A percentile compares a stretch with the other conserved stretches of the same genome.
phyloP scores from a whole-genome alignment of 1,284 basidiomycete genomes.

The Rhodofomes roseus region DNA sequence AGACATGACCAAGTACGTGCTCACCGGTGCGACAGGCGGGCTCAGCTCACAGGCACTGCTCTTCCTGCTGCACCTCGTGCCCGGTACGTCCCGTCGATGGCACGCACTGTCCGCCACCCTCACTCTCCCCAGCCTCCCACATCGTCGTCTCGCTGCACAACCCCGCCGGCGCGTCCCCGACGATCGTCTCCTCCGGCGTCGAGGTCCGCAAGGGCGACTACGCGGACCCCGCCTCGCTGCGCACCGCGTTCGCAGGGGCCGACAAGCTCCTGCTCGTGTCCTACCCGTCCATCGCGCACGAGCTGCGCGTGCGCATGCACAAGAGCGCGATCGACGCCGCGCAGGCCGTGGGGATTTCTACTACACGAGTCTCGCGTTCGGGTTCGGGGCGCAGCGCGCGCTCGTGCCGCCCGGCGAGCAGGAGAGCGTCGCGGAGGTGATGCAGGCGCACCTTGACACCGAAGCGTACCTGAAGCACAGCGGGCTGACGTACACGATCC shows the following conservation, averaged over 20 bases:
- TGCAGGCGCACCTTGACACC: slow-evolving; percentile 35
- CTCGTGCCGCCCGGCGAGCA: neutral
- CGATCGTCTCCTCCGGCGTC: slow-evolving; percentile 23
- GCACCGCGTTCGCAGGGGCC: slow-evolving; percentile 30
- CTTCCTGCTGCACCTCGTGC: slow-evolving; percentile 29
- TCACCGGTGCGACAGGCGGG: slow-evolving; percentile 35
- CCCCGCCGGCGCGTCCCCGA: slow-evolving; percentile 25
- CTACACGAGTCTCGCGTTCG: slow-evolving; percentile 38
- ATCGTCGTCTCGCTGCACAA: slow-evolving; percentile 33
- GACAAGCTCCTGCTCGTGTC: slow-evolving; percentile 36
- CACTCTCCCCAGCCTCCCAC: slow-evolving; percentile 20
- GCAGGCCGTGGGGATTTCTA: slow-evolving; percentile 30
- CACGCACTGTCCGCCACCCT: no score
- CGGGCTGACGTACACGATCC: slow-evolving; percentile 33
- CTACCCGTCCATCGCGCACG: slow-evolving; percentile 33
- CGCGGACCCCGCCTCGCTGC: slow-evolving; percentile 28
- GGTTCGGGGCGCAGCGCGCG: slow-evolving; percentile 10
- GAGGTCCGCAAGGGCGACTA: slow-evolving; percentile 32
- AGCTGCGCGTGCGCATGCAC: slow-evolving; percentile 30
- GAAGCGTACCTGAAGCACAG: slow-evolving; percentile 33
- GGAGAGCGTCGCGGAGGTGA: slow-evolving; percentile 29
- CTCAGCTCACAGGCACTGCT: slow-evolving; percentile 34
- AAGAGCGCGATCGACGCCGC: slow-evolving; percentile 37
- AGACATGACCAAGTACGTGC: slow-evolving; percentile 27
- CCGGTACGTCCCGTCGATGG: slow-evolving; percentile 15